A percentile compares a stretch with the other conserved stretches of the same genome.
phyloP scores from a whole-genome alignment of 1,284 basidiomycete genomes.

The Boletus smithii region DNA sequence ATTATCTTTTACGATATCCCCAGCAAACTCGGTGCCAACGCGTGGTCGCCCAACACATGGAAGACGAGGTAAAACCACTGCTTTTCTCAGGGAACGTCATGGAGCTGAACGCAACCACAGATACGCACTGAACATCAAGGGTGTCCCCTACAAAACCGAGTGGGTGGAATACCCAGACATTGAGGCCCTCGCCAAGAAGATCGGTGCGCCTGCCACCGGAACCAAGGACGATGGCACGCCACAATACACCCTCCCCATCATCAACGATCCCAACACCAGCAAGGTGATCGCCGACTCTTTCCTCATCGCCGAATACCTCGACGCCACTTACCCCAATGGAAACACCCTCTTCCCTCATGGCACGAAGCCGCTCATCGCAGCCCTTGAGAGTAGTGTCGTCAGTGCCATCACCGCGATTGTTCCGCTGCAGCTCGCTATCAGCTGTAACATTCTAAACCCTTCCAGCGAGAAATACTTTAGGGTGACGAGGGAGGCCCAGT shows the following conservation, averaged over 20 bases:
- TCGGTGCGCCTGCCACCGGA: slow-evolving; percentile 33
- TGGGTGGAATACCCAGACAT: slow-evolving; percentile 42
- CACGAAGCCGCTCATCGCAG: slow-evolving; percentile 22
- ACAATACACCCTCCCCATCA: slow-evolving; percentile 39
- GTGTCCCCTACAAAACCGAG: slow-evolving; percentile 37
- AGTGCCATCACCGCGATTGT: slow-evolving; percentile 13
- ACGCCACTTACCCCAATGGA: slow-evolving; percentile 33
- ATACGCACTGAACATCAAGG: slow-evolving; percentile 39
- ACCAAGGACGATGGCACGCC: slow-evolving; percentile 28
- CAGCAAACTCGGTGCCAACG: slow-evolving; percentile 19
- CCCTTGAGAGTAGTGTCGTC: slow-evolving; percentile 23
- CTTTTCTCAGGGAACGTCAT: background rate
- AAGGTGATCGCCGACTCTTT: slow-evolving; percentile 34
- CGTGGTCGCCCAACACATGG: slow-evolving; percentile 35
- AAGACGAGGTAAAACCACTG: slow-evolving; percentile 23
- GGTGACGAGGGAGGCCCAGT: slow-evolving; percentile 27
- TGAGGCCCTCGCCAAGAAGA: slow-evolving; percentile 26
- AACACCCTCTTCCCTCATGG: slow-evolving; percentile 29
- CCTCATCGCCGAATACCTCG: slow-evolving; percentile 39
- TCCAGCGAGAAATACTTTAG: slow-evolving; percentile 35
- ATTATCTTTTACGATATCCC: slow-evolving; percentile 34
- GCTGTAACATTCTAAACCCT: slow-evolving; percentile 25
- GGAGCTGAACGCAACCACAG: slow-evolving; percentile 19
- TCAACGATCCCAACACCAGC: slow-evolving; percentile 33
- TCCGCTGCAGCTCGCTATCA: slow-evolving; percentile 16